Conservation (phyloP, 805 yeast species). For the Candida manassasensis region DNA sequence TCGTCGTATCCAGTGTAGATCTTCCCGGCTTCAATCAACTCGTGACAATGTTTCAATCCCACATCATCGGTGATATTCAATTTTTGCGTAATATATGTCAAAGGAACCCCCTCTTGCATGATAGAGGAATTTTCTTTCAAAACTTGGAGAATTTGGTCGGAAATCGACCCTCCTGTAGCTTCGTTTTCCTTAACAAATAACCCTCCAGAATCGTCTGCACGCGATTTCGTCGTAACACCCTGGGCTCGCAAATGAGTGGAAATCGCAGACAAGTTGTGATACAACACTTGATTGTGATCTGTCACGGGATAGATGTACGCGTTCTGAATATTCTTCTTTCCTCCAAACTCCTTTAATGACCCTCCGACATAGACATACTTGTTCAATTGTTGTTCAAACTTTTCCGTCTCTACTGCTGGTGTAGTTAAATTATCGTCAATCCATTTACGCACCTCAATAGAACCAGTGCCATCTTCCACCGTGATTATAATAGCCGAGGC, state of each 20-base stretch:
- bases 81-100: conserved; percentile 54
- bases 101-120: conserved; percentile 77
- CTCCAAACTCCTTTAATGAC: conserved; percentile 50
- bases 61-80: conserved; percentile 47
- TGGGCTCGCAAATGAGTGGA: conserved; percentile 52
- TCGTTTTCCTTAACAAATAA: conserved; percentile 28
- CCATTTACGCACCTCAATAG: conserved; percentile 64
- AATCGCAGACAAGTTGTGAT: conserved; percentile 64
- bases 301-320: conserved; percentile 53
- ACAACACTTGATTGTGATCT: conserved; percentile 64
- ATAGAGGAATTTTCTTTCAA: conserved; percentile 46
- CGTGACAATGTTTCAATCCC: conserved; percentile 46
- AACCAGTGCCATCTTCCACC: conserved; percentile 75
- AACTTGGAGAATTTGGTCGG: conserved; percentile 46
- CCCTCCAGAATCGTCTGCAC: conserved; percentile 13
- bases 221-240: conserved; percentile 32
- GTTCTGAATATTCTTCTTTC: conserved; percentile 60
- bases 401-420: conserved; percentile 26
- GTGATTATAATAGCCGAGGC: conserved; percentile 53
- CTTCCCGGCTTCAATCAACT: conserved; percentile 62
- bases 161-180: conserved; percentile 19
- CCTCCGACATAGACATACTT: conserved; percentile 57
- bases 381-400: conserved; percentile 39
- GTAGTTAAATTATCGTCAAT: conserved; percentile 25
- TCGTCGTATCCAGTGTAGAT: conserved; percentile 70